A percentile compares a stretch with the other conserved stretches of the same genome.
Conservation (phyloP, 2,329 filamentous ascomycete species). For the Aspergillus uvarum region DNA sequence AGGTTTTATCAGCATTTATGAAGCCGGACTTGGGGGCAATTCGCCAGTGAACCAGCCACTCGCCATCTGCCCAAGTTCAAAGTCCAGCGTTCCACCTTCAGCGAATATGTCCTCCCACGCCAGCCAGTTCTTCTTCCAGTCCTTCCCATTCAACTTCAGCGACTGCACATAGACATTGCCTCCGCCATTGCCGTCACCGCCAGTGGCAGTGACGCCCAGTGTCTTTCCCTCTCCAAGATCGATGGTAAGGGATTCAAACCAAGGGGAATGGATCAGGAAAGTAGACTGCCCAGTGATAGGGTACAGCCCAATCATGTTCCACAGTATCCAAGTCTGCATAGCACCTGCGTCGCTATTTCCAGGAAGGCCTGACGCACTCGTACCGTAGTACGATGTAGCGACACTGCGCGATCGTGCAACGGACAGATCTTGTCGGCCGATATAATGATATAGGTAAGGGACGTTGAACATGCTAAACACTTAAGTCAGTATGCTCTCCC, state of each 20-base stretch:
- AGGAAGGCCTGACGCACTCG: slow-evolving; percentile 58
- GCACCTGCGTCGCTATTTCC: slow-evolving; percentile 71
- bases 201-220: slow-evolving; percentile 56
- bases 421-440: slow-evolving; percentile 60
- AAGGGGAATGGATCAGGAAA: slow-evolving; percentile 65
- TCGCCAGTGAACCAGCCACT: slow-evolving; percentile 59
- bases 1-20: slow-evolving; percentile 9
- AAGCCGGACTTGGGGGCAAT: slow-evolving; percentile 62
- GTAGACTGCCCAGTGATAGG: slow-evolving; percentile 68
- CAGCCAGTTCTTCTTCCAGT: slow-evolving; percentile 65
- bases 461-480: slow-evolving; percentile 55
- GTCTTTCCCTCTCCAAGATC: slow-evolving; percentile 56
- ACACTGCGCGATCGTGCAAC: slow-evolving; percentile 60
- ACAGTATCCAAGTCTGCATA: slow-evolving; percentile 70
- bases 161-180: slow-evolving; percentile 62
- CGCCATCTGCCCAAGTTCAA: slow-evolving; percentile 58
- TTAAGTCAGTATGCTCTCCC: neutral
- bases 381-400: slow-evolving; percentile 60
- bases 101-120: slow-evolving; percentile 66
- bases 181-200: slow-evolving; percentile 48
- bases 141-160: slow-evolving; percentile 62
- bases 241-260: slow-evolving; percentile 61
- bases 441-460: slow-evolving; percentile 69
- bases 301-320: slow-evolving; percentile 68
- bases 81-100: slow-evolving; percentile 62